Base-by-base conservation (phyloP, 805 yeast species). In the Danielia reshetovae region DNA sequence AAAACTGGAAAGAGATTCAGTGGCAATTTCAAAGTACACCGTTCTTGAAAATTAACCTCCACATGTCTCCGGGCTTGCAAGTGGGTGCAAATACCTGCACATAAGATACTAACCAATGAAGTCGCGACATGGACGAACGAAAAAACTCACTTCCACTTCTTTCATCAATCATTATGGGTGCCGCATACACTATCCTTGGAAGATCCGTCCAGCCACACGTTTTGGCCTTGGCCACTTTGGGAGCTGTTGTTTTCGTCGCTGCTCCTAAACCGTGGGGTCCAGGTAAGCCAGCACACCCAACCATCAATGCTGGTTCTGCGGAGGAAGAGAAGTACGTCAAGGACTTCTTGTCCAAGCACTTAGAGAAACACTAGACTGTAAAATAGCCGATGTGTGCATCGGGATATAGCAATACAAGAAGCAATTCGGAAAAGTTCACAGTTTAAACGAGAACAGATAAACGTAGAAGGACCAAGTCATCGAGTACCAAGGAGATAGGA, bases 261-360 rank as follows among this genome's bases (percentile, higher is more conserved):
- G 60, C 71, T 31, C 93, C 93, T 58, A 83, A 85, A 62, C 86
- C 89, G 62, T 79, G 82, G 85, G 66, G 68, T 41, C 65, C 78
- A 17, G 70, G 75, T 46, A 70, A 78, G 47, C 75, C 81, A 52
- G 69, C 73, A 43, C 71, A 68, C 50, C 88, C 93, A 29, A 68
- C 79, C 26, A 74, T 87, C 60, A 75, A 77, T 46, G 95, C 95
- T 46, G 62, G 78, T 37, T 75, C 88, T 32, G 79, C 87, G 49
- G 97, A 87, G 55, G 97, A 89, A 70, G 95, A 85, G 63, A 79
- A 82, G 62, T 89, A 84, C 70, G 81, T 89, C 54, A 56, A 61
- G 54, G 49, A 72, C 66, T 59, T 84, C 79, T 53, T 88, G 77
- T 72, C 70, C 79, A 64, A 68, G 64, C 50, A 72, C 62, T 33